Evolutionary conservation across 352 stramenopile species (phyloP).

Genomic region (Pythium utonaiense): DNA sequence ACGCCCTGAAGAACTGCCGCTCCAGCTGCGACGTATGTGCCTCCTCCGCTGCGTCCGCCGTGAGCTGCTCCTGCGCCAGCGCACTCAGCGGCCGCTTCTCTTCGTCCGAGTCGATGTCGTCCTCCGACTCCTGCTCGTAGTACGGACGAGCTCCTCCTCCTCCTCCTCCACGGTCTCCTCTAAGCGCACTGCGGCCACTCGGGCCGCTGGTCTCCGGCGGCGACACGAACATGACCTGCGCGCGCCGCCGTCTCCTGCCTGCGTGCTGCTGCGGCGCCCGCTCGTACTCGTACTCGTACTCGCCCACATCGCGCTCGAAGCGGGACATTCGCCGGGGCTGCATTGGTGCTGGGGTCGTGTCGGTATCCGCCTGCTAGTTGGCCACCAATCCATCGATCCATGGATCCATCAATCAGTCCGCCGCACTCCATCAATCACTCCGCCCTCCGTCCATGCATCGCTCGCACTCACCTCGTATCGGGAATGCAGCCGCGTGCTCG

Average conservation of each 20-base stretch:
- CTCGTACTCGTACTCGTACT: not conserved
- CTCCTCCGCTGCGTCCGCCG: not conserved
- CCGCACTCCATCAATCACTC: not conserved
- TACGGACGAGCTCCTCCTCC: not conserved
- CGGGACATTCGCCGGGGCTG: not conserved
- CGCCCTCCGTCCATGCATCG: not conserved
- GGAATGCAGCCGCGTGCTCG: constrained; percentile 13
- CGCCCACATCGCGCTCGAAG: not conserved
- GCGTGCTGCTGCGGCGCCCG: not conserved
- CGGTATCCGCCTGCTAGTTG: not conserved
- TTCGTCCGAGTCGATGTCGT: constrained; percentile 7
- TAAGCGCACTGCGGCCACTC: not conserved
- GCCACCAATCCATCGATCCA: no score
- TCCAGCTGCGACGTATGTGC: constrained; percentile 6
- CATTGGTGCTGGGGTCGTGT: not conserved
- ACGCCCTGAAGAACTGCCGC: constrained; percentile 14
- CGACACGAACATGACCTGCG: constrained; percentile 12
- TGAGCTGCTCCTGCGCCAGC: not conserved
- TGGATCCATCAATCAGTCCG: not conserved
- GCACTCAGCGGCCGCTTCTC: constrained; percentile 8
- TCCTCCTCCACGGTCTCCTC: not conserved
- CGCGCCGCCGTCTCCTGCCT: not conserved
- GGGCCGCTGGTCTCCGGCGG: not conserved
- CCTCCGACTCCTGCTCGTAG: not conserved
- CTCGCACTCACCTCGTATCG: constrained; percentile 23